Base-by-base conservation (phyloP, 805 yeast genomes). In the Cyberlindnera samutprakarnensis region DNA sequence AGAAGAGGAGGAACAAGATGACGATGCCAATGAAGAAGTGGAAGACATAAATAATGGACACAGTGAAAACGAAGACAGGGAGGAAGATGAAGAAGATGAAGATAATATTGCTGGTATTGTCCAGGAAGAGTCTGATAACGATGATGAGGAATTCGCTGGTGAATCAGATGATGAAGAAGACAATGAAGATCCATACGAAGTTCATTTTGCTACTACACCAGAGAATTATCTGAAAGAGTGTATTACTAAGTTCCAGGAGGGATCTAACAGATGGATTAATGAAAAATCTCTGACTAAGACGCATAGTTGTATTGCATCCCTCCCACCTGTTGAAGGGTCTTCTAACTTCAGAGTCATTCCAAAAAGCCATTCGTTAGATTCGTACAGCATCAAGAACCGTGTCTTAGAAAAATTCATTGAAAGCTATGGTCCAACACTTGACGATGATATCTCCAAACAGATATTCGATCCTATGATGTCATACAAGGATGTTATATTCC, bases 401-500 rank as follows among this genome's bases (percentile, higher is more conserved):
- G 44, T 64, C 10, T 39, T 48, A 13, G 39, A 46, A 5, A 47
- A 61, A 23, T 44, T 62, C 39, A 32, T 28, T 7, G 25, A 26
- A 6, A 34, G 40, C 13, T 30, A 49, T 23, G 36, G 51, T 5
- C 41, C 44, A 1, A 31, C 42, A 6, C 45, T 51, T 5, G 51
- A 71, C 16, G 53, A 70, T 2, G 41, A 50, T 2, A 37, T 75
- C 16, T 88, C 86, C 31, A 52, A 54, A 21, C 51, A 61, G 13
- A 44, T 86, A 2, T 64, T 80, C 7, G 72, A 75, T 17, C 78
- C 88, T 1, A 64, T 90, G 56, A 68, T 82, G 37, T 68, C 71
- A 28, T 88, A 92, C 56, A 71, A 72, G 40, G 95, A 88, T 53
- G 51, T 88, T 2, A 58, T 75, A 13, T 71, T 67, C 39, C 84